Evolutionary conservation across 208 protist genomes (phyloP).

Genomic region (Porcisia hertigi): DNA sequence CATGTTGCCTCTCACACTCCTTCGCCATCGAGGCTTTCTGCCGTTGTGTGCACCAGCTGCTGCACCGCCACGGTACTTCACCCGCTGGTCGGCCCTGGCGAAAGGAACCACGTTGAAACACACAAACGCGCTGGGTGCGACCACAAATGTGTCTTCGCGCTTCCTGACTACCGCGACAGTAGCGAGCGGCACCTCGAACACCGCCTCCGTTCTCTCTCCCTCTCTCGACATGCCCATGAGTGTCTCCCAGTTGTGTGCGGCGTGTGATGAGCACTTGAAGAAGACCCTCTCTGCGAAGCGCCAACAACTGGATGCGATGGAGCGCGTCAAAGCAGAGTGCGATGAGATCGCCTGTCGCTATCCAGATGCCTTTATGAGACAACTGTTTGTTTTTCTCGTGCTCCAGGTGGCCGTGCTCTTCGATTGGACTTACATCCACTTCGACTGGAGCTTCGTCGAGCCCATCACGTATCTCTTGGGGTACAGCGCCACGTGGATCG

Average conservation of each 20-base stretch:
- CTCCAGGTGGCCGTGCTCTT: conserved; percentile 57
- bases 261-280: conserved; percentile 36
- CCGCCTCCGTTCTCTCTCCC: too few species aligned
- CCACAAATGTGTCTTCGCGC: background rate
- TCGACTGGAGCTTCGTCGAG: conserved; percentile 89
- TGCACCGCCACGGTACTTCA: background rate
- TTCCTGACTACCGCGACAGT: background rate
- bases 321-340: conserved; percentile 31
- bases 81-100: background rate
- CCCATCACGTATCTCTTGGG: conserved; percentile 87
- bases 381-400: conserved; percentile 48
- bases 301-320: conserved; percentile 34
- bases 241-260: conserved; percentile 26
- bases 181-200: background rate
- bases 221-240: background rate
- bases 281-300: conserved; percentile 33
- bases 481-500: conserved; percentile 74
- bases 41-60: background rate
- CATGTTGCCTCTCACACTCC: background rate
- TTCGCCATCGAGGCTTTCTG: conserved; percentile 1
- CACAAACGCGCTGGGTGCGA: background rate
- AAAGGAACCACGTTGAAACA: background rate
- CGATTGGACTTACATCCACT: conserved; percentile 84
- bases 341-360: conserved; percentile 32
- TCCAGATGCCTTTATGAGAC: conserved; percentile 30